These are phyloP conservation scores for Laetiporus sulphureus DNA, from an alignment of 1,284 basidiomycete species.

Conservation along the genomic window DNA sequence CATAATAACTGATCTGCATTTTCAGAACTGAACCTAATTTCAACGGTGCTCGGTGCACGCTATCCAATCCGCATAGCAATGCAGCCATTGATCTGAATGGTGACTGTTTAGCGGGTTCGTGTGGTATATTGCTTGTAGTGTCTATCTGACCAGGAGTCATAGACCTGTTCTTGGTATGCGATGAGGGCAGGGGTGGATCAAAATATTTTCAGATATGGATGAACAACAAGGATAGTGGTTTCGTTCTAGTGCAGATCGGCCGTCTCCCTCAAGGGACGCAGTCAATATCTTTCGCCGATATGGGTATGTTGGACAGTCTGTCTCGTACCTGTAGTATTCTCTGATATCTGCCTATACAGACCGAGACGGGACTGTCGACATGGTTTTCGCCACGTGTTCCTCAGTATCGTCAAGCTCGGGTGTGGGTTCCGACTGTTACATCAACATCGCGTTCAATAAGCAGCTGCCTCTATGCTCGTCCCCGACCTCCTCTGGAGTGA, in stretches of 20 bases:
- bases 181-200: conserved; percentile 41
- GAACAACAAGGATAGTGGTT: conserved; percentile 75
- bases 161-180: conserved; percentile 91
- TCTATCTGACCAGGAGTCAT: conserved; percentile 7
- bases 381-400: conserved; percentile 86
- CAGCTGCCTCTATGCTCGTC: conserved; percentile 80
- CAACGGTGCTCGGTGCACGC: conserved; percentile 57
- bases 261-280: conserved; percentile 75
- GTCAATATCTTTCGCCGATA: conserved; percentile 85
- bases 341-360: conserved; percentile 40
- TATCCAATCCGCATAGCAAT: conserved; percentile 89
- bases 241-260: conserved; percentile 62
- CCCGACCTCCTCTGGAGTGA: conserved; percentile 37
- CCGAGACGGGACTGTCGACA: conserved; percentile 93
- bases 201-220: conserved; percentile 88
- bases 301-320: conserved; percentile 61
- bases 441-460: conserved; percentile 93
- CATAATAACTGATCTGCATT: not conserved
- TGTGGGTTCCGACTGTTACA: conserved; percentile 66
- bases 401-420: conserved; percentile 62
- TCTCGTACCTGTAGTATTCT: not conserved
- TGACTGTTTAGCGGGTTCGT: conserved; percentile 85
- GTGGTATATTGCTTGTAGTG: not conserved
- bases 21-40: conserved; percentile 54
- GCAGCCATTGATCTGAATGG: conserved; percentile 95